Evolutionary conservation across 169 alveolate genomes (phyloP), one percentile per base, ranked within the genome.

Genomic region (Plasmodium adleri): DNA sequence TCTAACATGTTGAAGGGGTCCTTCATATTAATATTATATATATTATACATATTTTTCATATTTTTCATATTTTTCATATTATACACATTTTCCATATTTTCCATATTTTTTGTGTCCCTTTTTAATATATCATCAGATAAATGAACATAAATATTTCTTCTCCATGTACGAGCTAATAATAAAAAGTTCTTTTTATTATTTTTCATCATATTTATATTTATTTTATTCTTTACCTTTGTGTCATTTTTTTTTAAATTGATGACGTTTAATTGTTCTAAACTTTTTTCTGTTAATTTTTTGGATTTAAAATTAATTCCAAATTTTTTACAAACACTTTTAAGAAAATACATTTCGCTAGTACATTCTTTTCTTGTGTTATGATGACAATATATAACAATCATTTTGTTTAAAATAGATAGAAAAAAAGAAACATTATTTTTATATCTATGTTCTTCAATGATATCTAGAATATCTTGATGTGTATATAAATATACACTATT

Each of bases 361-460:
- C 90, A 80, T 12, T 80, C 90, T n/a, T 2, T 52, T 43, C 90
- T 58, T 15, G 83, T 67, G 54, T 43, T 24, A 60, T 80, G 90
- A 59, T 80, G 50, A 10, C 78, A 80, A 59, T 80, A 80, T 24
- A 80, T 7, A 12, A 80, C 90, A 22, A 80, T 80, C 1, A 80
- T 50, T 12, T 80, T 80, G 1, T 47, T 80, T 56, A 80, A 67
- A 52, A 80, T 49, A n/a, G 63, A 17, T 6, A 52, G 12, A 45
- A 67, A 80, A 60, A 80, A 80, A 3, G n/a, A 39, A 15, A 59
- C 22, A 45, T 22, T 22, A n/a, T 22, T 26, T 22, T 8, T 52
- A 32, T 32, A 32, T 32, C 7, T 32, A 32, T 32, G 7, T 32
- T 32, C 60, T 3, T 28, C 3, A 64, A 64, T 10, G 3, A 74